Conservation (phyloP, 148 eudicot genomes). For the Rhododendron simsii region DNA sequence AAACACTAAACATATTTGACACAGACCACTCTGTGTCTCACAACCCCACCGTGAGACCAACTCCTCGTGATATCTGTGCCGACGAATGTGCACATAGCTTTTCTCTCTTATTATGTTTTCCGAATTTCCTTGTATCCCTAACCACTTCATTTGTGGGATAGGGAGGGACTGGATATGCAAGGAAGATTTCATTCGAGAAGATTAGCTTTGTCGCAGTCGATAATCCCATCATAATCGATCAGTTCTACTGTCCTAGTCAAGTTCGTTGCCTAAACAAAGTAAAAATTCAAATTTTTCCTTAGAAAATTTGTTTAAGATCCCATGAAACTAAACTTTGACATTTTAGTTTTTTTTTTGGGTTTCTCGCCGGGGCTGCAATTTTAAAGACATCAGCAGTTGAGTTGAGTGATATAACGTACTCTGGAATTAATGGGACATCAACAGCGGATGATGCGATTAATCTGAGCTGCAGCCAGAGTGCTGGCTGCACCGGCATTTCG, state of each 20-base stretch:
- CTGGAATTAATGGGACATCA: neutral
- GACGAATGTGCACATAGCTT: no score
- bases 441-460: neutral
- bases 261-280: slow-evolving; percentile 27
- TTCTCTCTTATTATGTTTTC: neutral
- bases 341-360: neutral
- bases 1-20: neutral
- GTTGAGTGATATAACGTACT: neutral
- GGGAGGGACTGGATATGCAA: slow-evolving; percentile 46
- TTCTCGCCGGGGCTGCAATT: neutral
- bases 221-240: slow-evolving; percentile 47
- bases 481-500: neutral
- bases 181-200: slow-evolving; percentile 34
- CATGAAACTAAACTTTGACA: neutral
- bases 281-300: slow-evolving; percentile 4
- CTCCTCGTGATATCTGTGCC: no score
- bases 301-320: neutral
- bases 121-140: neutral
- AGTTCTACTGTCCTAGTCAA: slow-evolving; percentile 38
- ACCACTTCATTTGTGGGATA: neutral
- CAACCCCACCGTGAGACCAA: no score
- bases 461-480: slow-evolving; percentile 1
- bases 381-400: slow-evolving; percentile 1
- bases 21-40: neutral
- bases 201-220: slow-evolving; percentile 31